Evolutionary conservation across 169 alveolate genomes (phyloP), one percentile per base, ranked within the genome.

Genomic region (Miamiensis avidus): DNA sequence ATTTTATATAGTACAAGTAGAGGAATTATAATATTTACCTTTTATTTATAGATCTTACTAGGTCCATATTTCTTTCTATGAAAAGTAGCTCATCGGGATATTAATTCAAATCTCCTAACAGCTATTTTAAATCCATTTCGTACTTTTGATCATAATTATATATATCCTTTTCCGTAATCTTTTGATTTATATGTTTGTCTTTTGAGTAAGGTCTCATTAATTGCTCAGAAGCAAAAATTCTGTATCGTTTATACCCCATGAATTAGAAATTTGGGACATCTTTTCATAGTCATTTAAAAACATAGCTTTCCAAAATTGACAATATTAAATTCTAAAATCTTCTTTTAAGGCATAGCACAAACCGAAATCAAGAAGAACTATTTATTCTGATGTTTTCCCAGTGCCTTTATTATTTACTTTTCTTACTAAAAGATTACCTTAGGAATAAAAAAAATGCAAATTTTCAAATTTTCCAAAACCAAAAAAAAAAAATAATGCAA

Each of bases 351-450:
- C 84, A 31, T 86, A 87, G 34, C 95, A 95, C 28, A 93, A 84
- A 20, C 98, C 98, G 75, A 91, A 96, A 85, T 95, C 98, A 28
- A 95, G 74, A 20, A 95, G 31, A 1, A 93, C 97, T 26, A 94
- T 74, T 79, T 89, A 85, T 72, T 85, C 34, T 77, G 79, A 30
- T 69, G 82, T 75, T n/a, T 65, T 75, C 28, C 78, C 76, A 29
- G 32, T n/a, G n/a, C n/a, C 81, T 31, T 79, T 88, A 20, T 49
- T 20, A 11, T 49, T 49, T 49, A 49, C 69, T 69, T 78, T 81
- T 78, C 96, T 73, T 0, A 93, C 89, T 29, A 94, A 79, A 11
- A 95, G 34, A 74, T 95, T 95, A 4, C 69, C 69, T 49, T 11
- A n/a, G n/a, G n/a, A 49, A 49, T 49, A 49, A n/a, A n/a, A n/a